Evolutionary conservation across 2,329 filamentous ascomycete genomes (phyloP).

Genomic region (Talaromyces sp.): DNA sequence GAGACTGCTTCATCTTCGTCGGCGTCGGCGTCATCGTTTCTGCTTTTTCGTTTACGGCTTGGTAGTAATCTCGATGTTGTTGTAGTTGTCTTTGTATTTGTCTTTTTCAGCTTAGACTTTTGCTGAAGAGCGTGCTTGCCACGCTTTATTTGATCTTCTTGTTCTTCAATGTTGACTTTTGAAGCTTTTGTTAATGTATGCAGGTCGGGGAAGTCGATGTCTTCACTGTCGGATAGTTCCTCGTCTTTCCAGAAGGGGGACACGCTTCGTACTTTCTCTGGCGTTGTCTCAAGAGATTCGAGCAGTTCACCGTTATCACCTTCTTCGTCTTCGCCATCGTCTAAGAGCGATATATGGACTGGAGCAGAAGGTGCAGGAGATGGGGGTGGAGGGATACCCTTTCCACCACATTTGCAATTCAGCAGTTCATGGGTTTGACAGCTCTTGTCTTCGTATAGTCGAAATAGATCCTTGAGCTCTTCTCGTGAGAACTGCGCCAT

Average conservation of each 20-base stretch:
- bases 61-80: constrained; percentile 5
- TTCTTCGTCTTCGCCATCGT: constrained; percentile 22
- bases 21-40: constrained; percentile 7
- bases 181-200: constrained; percentile 40
- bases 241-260: constrained; percentile 14
- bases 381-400: constrained; percentile 34
- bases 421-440: constrained; percentile 69
- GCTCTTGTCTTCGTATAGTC: constrained; percentile 56
- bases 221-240: constrained; percentile 11
- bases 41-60: constrained; percentile 7
- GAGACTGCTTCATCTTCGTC: constrained; percentile 9
- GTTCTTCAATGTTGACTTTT: constrained; percentile 35
- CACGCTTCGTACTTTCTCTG: neutral
- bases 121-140: constrained; percentile 17
- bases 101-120: neutral
- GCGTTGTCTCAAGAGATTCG: neutral
- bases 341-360: constrained; percentile 15
- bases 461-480: constrained; percentile 65
- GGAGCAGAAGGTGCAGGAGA: constrained; percentile 1
- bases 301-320: neutral
- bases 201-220: constrained; percentile 28
- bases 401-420: constrained; percentile 60
- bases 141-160: constrained; percentile 31
- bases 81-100: neutral
- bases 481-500: constrained; percentile 61